These are phyloP conservation scores for Candida incommunis DNA, from an alignment of 805 yeast genomes.

Conservation along the genomic window DNA sequence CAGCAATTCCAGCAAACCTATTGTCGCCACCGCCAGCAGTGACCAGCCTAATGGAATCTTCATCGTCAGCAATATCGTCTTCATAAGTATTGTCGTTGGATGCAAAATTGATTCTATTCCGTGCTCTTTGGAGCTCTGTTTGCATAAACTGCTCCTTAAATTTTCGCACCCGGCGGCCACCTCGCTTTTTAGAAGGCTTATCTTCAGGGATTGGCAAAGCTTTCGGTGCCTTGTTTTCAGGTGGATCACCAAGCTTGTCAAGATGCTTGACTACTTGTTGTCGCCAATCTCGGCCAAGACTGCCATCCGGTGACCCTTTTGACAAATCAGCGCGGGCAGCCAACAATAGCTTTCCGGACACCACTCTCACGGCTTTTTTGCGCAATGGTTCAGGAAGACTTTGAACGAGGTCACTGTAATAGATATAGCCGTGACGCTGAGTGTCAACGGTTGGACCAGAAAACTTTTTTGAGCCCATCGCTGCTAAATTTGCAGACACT, in stretches of 20 bases:
- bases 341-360: constrained; percentile 64
- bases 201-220: constrained; percentile 70
- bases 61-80: background rate
- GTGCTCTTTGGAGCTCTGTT: constrained; percentile 71
- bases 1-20: constrained; percentile 9
- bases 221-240: constrained; percentile 43
- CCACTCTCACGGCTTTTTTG: constrained; percentile 60
- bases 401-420: constrained; percentile 43
- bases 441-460: background rate
- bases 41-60: background rate
- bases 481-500: background rate
- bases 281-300: constrained; percentile 43
- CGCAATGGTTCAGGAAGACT: constrained; percentile 42
- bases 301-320: constrained; percentile 29
- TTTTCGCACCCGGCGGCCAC: constrained; percentile 70
- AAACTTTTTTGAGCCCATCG: background rate
- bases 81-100: background rate
- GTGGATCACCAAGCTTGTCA: constrained; percentile 64
- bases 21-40: background rate
- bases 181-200: constrained; percentile 65
- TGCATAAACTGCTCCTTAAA: constrained; percentile 66
- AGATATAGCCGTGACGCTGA: constrained; percentile 47
- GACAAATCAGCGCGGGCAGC: constrained; percentile 74
- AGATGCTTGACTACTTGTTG: constrained; percentile 48
- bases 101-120: constrained; percentile 60